These are phyloP conservation scores for Pilaira anomala DNA, from an alignment of 192 early-diverging fungal species.

Conservation along the genomic window DNA sequence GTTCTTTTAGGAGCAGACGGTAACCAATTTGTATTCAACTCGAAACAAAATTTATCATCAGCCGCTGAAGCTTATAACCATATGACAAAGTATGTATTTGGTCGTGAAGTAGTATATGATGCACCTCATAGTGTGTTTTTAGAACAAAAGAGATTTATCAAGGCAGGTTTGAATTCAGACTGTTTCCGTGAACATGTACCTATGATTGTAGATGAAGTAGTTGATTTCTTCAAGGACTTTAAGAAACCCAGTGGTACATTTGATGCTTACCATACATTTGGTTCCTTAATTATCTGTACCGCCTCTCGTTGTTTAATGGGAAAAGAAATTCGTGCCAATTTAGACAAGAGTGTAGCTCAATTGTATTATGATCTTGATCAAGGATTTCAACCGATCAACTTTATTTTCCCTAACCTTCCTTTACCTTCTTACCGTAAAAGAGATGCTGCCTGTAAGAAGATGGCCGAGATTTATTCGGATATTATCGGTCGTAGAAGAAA, in stretches of 20 bases:
- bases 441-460: constrained; percentile 79
- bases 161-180: constrained; percentile 83
- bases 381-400: constrained; percentile 93
- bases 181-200: constrained; percentile 87
- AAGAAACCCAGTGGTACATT: constrained; percentile 50
- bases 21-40: constrained; percentile 97
- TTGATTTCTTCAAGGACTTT: constrained; percentile 72
- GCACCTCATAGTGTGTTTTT: constrained; percentile 88
- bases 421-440: constrained; percentile 82
- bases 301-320: constrained; percentile 94
- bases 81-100: constrained; percentile 94
- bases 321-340: constrained; percentile 82
- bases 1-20: constrained; percentile 87
- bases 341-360: constrained; percentile 70
- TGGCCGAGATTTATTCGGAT: constrained; percentile 73
- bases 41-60: constrained; percentile 75
- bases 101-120: constrained; percentile 95
- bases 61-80: constrained; percentile 92
- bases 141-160: constrained; percentile 99
- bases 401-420: constrained; percentile 90
- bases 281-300: constrained; percentile 90
- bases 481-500: constrained; percentile 81
- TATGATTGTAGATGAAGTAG: constrained; percentile 79
- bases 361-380: constrained; percentile 93
- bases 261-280: constrained; percentile 78